These are phyloP conservation scores for Citrullus mucosospermus DNA, from an alignment of 306 rosid species.

Conservation along the genomic window DNA sequence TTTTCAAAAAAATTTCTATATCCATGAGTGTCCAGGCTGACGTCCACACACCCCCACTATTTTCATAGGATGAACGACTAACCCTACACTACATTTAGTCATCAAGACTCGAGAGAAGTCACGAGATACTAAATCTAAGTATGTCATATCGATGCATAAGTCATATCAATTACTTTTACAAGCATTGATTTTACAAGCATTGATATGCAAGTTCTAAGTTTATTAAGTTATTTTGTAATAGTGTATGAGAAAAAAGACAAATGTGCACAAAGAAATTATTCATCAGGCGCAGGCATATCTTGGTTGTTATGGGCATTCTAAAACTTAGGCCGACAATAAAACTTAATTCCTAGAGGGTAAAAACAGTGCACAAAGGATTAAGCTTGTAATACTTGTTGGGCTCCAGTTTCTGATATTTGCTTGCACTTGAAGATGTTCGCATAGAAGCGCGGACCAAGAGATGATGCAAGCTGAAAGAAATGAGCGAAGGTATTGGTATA, in stretches of 20 bases:
- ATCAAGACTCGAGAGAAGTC: neutral
- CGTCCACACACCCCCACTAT: neutral
- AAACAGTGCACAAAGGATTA: conserved; percentile 2
- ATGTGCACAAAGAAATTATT: neutral
- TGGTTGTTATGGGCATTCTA: neutral
- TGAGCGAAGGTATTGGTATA: neutral
- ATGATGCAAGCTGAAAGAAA: conserved; percentile 80
- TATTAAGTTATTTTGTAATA: neutral
- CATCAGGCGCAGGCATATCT: neutral
- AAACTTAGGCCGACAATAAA: neutral
- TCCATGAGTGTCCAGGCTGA: neutral
- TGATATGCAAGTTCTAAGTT: neutral
- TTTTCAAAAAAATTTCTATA: neutral
- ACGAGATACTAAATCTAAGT: neutral
- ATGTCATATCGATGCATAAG: neutral
- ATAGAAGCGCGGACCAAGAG: conserved; percentile 93
- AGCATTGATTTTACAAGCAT: neutral
- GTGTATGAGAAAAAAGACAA: neutral
- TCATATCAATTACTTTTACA: neutral
- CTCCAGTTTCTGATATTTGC: conserved; percentile 99
- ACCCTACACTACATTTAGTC: neutral
- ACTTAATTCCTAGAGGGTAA: neutral
- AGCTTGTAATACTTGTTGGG: conserved; percentile 63
- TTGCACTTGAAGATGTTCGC: conserved; percentile 94
- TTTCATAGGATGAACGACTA: neutral